Base-by-base conservation (phyloP, 1,139 yeast genomes). In the Ogataea hybrid region DNA sequence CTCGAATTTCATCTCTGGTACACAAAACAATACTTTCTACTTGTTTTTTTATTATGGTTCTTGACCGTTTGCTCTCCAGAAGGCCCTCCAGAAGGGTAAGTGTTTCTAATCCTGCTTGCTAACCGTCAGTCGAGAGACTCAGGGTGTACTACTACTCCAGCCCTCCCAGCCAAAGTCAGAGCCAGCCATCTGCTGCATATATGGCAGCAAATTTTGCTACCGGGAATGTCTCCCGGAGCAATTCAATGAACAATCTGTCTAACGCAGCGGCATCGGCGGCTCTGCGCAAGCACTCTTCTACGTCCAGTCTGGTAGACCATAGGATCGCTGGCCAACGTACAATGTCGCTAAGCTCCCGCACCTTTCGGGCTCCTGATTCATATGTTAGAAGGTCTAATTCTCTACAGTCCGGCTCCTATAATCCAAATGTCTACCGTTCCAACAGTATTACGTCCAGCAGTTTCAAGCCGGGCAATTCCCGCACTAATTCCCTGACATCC, bases 191-290 rank as follows among this genome's bases (percentile, higher is more conserved):
- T 10, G 46, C 51, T 3, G 57, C 58, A 3, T 49, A 39, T 30
- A 39, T 48, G 40, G 58, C 58, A 21, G 58, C 59, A 3, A 47
- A 44, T 36, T 51, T 49, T 15, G 56, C 56, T 7, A 42, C 54
- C 5, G 52, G 53, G 6, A 39, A 34, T 20, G 17, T 46, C n/a
- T 42, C 55, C 35, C 43, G 57, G 28, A 45, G 54, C 9, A 45
- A 49, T 28, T 53, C 65, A 25, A 50, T 59, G 60, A 54, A 54
- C 7, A 50, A 52, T 20, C 36, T 59, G 12, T 57, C 61, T 2
- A 50, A 55, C 16, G 52, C 53, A 16, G 61, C 61, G 3, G 61
- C 61, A 2, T 58, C 59, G 6, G 54, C 61, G 7, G 61, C 61
- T 2, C 32, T 58, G 22, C 45, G 49, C 9, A 49, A 49, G 18